A percentile compares a stretch with the other conserved stretches of the same genome.
phyloP scores from a whole-genome alignment of 306 rosid genomes.

The Betula pendula region DNA sequence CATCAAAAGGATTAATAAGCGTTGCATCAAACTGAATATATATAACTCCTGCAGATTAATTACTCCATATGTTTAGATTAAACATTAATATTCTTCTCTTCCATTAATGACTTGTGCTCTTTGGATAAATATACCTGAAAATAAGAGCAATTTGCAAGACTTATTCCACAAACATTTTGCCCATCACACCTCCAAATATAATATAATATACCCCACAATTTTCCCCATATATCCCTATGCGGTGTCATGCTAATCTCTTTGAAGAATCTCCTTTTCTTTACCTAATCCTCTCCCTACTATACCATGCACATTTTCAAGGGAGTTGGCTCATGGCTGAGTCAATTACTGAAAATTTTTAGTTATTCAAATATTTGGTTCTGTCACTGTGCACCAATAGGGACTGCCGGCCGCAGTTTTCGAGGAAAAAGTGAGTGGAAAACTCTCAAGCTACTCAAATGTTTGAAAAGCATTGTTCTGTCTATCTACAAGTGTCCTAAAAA shows the following conservation, averaged over 20 bases:
- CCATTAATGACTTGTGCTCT: too few relatives aligned
- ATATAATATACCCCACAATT: too few relatives aligned
- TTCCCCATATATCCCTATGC: constrained; percentile 2
- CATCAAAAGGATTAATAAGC: too few relatives aligned
- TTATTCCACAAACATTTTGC: constrained; percentile 29
- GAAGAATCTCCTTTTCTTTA: constrained; percentile 41
- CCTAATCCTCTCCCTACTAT: constrained; percentile 47
- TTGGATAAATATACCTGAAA: too few relatives aligned
- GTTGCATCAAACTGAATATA: too few relatives aligned
- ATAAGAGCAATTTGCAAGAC: too few relatives aligned
- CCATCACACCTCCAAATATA: too few relatives aligned
- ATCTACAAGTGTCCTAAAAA: constrained; percentile 49
- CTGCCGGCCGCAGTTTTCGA: constrained; percentile 23
- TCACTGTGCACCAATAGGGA: constrained; percentile 41
- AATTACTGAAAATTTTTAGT: constrained; percentile 36
- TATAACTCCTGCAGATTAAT: too few relatives aligned
- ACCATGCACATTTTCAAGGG: constrained; percentile 32
- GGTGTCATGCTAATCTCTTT: background rate
- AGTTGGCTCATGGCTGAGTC: constrained; percentile 33
- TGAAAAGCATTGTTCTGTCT: constrained; percentile 30
- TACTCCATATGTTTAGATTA: too few relatives aligned
- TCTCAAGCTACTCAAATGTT: constrained; percentile 76
- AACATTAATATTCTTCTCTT: too few relatives aligned
- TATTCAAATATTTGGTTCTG: constrained; percentile 22
- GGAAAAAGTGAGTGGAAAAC: constrained; percentile 52